These are phyloP conservation scores for Lentinula raphanica DNA, from an alignment of 768 basidiomycete genomes.

Conservation along the genomic window DNA sequence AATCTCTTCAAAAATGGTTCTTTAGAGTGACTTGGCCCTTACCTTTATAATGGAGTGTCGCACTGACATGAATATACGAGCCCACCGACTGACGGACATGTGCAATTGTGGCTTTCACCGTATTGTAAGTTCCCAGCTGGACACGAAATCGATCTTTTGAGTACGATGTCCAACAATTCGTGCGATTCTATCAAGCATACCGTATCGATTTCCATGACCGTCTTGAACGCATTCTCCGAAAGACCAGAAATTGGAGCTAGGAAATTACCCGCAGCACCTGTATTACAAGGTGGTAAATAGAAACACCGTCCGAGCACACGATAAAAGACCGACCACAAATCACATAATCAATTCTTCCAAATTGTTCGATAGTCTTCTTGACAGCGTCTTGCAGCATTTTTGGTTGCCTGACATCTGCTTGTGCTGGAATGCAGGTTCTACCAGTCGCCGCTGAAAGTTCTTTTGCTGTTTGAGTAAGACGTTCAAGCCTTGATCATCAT, in stretches of 20 bases:
- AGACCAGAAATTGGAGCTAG: conserved; percentile 78
- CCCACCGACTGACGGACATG: conserved; percentile 70
- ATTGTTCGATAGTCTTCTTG: conserved; percentile 62
- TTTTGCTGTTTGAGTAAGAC: conserved; percentile 62
- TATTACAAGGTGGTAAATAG: not conserved
- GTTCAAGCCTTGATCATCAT: conserved; percentile 50
- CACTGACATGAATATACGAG: conserved; percentile 84
- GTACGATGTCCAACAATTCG: no score
- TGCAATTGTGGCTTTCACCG: conserved; percentile 84
- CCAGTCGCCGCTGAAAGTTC: conserved; percentile 71
- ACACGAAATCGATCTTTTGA: no score
- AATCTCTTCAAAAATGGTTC: conserved; percentile 6
- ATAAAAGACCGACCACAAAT: no score
- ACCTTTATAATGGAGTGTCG: conserved; percentile 85
- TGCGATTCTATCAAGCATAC: conserved; percentile 36
- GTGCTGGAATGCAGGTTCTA: conserved; percentile 59
- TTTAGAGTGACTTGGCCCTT: conserved; percentile 12
- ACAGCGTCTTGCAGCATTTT: conserved; percentile 72
- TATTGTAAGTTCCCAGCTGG: conserved; percentile 89
- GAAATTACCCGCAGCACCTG: conserved; percentile 96
- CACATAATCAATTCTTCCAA: conserved; percentile 90
- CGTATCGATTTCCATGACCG: conserved; percentile 92
- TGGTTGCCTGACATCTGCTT: conserved; percentile 82
- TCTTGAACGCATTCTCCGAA: conserved; percentile 86
- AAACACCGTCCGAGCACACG: no score